phyloP scores from a whole-genome alignment of 306 rosid species.

The Gastrolobium villosum region DNA sequence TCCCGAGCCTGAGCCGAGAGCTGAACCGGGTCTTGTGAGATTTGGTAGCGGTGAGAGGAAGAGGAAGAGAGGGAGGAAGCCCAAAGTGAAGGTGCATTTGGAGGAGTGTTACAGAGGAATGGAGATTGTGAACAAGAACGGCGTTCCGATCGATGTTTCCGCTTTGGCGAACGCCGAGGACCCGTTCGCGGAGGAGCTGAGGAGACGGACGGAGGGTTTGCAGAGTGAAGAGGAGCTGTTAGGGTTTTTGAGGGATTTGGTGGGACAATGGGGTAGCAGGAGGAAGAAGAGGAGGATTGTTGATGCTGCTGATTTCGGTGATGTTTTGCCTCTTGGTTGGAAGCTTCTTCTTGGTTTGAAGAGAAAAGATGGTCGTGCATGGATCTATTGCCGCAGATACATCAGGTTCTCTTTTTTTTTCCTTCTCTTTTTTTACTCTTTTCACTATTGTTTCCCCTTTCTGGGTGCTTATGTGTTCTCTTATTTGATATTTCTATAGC shows the following conservation, averaged over 20 bases:
- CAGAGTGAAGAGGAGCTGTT: slow-evolving; percentile 70
- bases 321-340: slow-evolving; percentile 77
- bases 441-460: not conserved
- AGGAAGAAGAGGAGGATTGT: slow-evolving; percentile 87
- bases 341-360: slow-evolving; percentile 82
- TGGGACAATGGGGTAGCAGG: slow-evolving; percentile 88
- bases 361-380: slow-evolving; percentile 86
- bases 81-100: slow-evolving; percentile 62
- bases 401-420: slow-evolving; percentile 67
- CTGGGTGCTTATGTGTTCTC: slow-evolving; percentile 34
- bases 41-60: slow-evolving; percentile 49
- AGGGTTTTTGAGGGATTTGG: slow-evolving; percentile 82
- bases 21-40: not conserved
- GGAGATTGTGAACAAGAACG: slow-evolving; percentile 60
- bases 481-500: slow-evolving; percentile 62
- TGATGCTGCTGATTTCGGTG: slow-evolving; percentile 72
- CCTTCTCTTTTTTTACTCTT: not conserved
- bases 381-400: slow-evolving; percentile 90
- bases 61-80: slow-evolving; percentile 88
- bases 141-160: slow-evolving; percentile 56
- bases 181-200: slow-evolving; percentile 73
- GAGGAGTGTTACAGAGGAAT: slow-evolving; percentile 55
- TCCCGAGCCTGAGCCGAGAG: not conserved
- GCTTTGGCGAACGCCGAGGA: slow-evolving; percentile 57
- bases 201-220: slow-evolving; percentile 71